Conservation (phyloP, 805 yeast species). For the Yamadazyma endophytica region DNA sequence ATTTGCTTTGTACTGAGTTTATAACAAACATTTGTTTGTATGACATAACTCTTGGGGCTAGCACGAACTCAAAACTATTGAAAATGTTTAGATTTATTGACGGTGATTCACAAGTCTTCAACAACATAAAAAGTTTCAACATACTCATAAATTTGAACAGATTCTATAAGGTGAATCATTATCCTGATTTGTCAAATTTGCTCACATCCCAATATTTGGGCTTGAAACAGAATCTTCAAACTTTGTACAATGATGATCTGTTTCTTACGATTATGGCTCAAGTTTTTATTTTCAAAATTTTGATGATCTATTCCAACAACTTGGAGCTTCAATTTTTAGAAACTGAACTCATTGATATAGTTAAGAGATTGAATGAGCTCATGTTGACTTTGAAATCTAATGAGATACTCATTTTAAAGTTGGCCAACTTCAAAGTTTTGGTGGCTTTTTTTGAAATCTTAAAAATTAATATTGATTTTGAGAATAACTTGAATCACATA, state of each 20-base stretch:
- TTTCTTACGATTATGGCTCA: constrained; percentile 9
- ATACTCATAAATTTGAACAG: constrained; percentile 9
- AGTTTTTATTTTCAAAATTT: constrained; percentile 18
- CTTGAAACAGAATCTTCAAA: constrained; percentile 9
- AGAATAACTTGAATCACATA: constrained; percentile 10
- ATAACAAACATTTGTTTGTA: constrained; percentile 10
- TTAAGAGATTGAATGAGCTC: constrained; percentile 13
- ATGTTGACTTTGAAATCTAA: constrained; percentile 3
- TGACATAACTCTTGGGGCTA: constrained; percentile 6
- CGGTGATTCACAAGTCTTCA: constrained; percentile 14
- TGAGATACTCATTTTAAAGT: constrained; percentile 16
- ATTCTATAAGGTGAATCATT: constrained; percentile 12
- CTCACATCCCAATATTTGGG: constrained; percentile 6
- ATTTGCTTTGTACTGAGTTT: constrained; percentile 15
- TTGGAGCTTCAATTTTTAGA: constrained; percentile 12
- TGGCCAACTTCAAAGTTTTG: constrained; percentile 27
- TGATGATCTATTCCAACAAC: constrained; percentile 16
- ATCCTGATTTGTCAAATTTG: constrained; percentile 10
- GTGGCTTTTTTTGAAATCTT: constrained; percentile 29
- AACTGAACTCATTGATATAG: constrained; percentile 15
- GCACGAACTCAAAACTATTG: constrained; percentile 5
- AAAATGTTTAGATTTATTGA: constrained; percentile 11
- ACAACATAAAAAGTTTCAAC: constrained; percentile 14
- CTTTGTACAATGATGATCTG: constrained; percentile 9
- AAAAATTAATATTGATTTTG: constrained; percentile 22